phyloP scores from a whole-genome alignment of 208 protist genomes.

The Angomonas ambiguus region DNA sequence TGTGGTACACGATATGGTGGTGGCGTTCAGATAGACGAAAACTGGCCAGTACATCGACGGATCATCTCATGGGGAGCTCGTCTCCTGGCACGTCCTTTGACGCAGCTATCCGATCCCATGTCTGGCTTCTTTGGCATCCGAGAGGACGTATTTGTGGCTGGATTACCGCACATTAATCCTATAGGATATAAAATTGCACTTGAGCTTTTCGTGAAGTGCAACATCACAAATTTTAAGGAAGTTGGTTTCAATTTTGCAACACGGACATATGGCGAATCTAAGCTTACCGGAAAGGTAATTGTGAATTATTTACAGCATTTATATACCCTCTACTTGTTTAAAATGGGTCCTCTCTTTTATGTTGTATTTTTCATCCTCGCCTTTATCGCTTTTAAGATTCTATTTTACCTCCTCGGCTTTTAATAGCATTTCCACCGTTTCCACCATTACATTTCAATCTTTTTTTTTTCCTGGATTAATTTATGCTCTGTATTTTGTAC shows the following conservation, averaged over 20 bases:
- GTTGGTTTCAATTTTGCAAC: constrained; percentile 84
- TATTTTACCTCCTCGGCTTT: constrained; percentile 1
- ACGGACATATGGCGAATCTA: constrained; percentile 74
- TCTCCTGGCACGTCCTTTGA: constrained; percentile 80
- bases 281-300: constrained; percentile 88
- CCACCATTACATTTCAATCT: not conserved
- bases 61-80: constrained; percentile 86
- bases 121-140: constrained; percentile 90
- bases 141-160: constrained; percentile 46
- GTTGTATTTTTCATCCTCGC: constrained; percentile 23
- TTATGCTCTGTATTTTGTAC: not conserved
- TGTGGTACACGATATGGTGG: constrained; percentile 85
- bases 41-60: constrained; percentile 85
- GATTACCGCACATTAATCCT: constrained; percentile 49
- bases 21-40: constrained; percentile 68
- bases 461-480: constrained; percentile 4
- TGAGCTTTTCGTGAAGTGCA: constrained; percentile 88
- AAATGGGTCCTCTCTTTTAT: constrained; percentile 37
- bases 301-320: constrained; percentile 82
- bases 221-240: constrained; percentile 59
- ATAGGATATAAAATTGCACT: constrained; percentile 94
- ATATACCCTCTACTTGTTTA: constrained; percentile 65
- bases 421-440: not conserved
- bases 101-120: constrained; percentile 89
- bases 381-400: constrained; percentile 15